A percentile compares a stretch with the other conserved stretches of the same genome.
Conservation (phyloP, 1,139 yeast species). For the Arxiozyma heterogenica region DNA sequence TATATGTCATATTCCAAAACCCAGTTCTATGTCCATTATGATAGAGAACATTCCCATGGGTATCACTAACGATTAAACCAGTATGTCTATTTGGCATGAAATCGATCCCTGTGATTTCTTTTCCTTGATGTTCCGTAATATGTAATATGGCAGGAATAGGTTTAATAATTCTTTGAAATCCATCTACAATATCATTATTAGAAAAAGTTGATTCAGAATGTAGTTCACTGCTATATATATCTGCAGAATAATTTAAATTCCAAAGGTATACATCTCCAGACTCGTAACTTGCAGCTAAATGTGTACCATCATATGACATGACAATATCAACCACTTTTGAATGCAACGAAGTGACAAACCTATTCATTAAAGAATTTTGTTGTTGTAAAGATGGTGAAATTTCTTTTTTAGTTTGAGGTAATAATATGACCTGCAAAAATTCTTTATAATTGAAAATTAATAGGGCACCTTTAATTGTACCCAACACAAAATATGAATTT, state of each 20-base stretch:
- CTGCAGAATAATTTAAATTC: slow-evolving; percentile 31
- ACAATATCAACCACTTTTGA: slow-evolving; percentile 39
- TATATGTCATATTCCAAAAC: slow-evolving; percentile 41
- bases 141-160: slow-evolving; percentile 22
- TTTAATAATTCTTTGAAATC: not conserved
- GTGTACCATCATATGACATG: slow-evolving; percentile 43
- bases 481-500: slow-evolving; percentile 21
- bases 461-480: slow-evolving; percentile 26
- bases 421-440: slow-evolving; percentile 19
- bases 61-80: slow-evolving; percentile 52
- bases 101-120: slow-evolving; percentile 37
- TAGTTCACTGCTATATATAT: not conserved
- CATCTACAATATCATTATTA: not conserved
- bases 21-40: slow-evolving; percentile 54
- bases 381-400: not conserved
- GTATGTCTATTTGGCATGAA: slow-evolving; percentile 52
- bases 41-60: slow-evolving; percentile 47
- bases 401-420: slow-evolving; percentile 13
- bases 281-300: slow-evolving; percentile 39
- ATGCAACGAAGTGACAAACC: slow-evolving; percentile 7
- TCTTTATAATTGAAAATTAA: slow-evolving; percentile 26
- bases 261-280: slow-evolving; percentile 41
- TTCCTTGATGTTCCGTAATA: slow-evolving; percentile 19
- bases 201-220: slow-evolving; percentile 1
- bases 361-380: not conserved